Evolutionary conservation across 208 protist genomes (phyloP).

Genomic region (Giardia muris): DNA sequence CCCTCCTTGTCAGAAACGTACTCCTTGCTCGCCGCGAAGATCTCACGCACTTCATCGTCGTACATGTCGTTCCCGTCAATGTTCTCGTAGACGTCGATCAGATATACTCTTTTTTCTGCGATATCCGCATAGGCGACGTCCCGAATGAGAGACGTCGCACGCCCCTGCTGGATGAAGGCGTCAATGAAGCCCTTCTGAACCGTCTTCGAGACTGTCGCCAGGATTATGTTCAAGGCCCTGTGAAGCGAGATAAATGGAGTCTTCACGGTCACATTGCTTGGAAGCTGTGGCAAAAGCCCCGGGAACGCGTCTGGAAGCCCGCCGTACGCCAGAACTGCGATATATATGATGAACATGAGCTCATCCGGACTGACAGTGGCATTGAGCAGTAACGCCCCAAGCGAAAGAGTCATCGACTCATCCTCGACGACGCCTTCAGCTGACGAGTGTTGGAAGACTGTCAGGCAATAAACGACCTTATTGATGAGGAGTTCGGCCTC

Average conservation of each 20-base stretch:
- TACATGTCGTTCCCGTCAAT: not conserved
- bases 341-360: constrained; percentile 8
- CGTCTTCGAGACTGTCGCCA: not conserved
- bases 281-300: not conserved
- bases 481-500: constrained; percentile 13
- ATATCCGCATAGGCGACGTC: not conserved
- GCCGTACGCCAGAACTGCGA: not conserved
- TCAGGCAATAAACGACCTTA: not conserved
- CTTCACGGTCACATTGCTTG: not conserved
- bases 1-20: not conserved
- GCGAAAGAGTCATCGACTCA: not conserved
- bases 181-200: constrained; percentile 17
- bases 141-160: not conserved
- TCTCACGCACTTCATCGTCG: not conserved
- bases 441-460: not conserved
- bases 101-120: not conserved
- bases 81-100: not conserved
- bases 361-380: constrained; percentile 1
- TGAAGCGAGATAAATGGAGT: not conserved
- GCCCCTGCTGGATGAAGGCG: not conserved
- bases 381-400: constrained; percentile 9
- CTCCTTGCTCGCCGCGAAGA: not conserved
- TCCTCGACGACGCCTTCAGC: not conserved
- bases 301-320: not conserved
- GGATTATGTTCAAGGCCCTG: not conserved